A percentile compares a stretch with the other conserved stretches of the same genome.
Evolutionary conservation across 345 rosid species (phyloP).

Genomic region (Eucalyptus fibrosa): DNA sequence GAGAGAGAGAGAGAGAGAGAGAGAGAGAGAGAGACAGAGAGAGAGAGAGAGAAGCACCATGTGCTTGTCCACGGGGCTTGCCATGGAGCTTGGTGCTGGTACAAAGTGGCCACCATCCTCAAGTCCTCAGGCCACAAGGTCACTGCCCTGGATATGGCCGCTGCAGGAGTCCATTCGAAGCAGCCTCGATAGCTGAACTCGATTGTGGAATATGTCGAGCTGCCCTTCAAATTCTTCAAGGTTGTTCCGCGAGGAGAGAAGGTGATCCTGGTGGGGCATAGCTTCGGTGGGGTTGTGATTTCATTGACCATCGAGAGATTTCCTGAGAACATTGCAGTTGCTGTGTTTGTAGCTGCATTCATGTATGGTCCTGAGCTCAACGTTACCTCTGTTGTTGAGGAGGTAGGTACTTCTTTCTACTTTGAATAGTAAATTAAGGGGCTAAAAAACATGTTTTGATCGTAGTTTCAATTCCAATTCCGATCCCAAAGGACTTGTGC

Average conservation of each 20-base stretch:
- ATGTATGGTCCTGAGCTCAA: conserved; percentile 2
- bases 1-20: background rate
- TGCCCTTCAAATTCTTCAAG: conserved; percentile 1
- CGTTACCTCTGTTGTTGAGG: background rate
- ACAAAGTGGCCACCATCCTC: background rate
- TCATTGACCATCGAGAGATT: conserved; percentile 13
- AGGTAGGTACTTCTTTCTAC: background rate
- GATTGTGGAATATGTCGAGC: background rate
- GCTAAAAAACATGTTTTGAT: background rate
- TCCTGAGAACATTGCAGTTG: conserved; percentile 1
- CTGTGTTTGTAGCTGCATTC: background rate
- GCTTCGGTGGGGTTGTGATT: conserved; percentile 7
- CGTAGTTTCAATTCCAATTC: background rate
- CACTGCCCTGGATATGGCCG: conserved; percentile 20
- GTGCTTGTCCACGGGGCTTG: too few relatives aligned
- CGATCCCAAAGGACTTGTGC: background rate
- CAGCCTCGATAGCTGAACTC: background rate
- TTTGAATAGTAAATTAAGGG: background rate
- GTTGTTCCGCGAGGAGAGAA: background rate
- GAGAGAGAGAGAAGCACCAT: background rate
- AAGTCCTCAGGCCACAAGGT: conserved; percentile 16
- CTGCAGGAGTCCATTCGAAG: conserved; percentile 11
- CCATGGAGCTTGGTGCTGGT: too few relatives aligned
- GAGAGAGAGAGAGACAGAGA: background rate
- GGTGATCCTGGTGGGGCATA: conserved; percentile 19